Base-by-base conservation (phyloP, 2,329 filamentous ascomycete species). In the Alternaria viburni region DNA sequence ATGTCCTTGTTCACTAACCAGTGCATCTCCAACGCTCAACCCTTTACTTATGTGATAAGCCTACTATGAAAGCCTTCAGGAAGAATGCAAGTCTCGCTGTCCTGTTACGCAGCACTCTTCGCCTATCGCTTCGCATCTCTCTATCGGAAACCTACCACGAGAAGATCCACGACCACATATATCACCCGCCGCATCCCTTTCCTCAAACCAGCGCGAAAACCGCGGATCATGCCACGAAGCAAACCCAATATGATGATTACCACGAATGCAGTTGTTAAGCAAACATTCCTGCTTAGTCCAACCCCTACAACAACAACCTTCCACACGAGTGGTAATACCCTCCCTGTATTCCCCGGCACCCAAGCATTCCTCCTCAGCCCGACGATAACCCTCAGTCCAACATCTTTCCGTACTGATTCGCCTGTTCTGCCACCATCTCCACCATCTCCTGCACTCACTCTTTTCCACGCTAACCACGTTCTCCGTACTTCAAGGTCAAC, bases 301-400 rank as follows among this genome's bases (percentile, higher is more conserved):
- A 62, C 43, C 5, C 49, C 60, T 4, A 49, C 60, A 3, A 36
- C 26, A 13, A 41, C 36, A 19, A 50, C 6, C 25, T 54, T 62
- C 15, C 21, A 19, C 21, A n/a, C 36, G 10, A 26, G n/a, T 1
- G 5, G 6, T 13, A 15, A 15, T 15, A 43, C 23, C 11, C 32
- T 54, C 15, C 30, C 32, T n/a, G 19, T 10, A 3, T 19, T n/a
- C 9, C 19, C 51, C 5, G 12, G 28, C 3, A 6, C 7, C 12
- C 59, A 54, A 17, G 50, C 43, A 10, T 62, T 62, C 6, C 50
- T 62, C 6, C 32, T 59, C 25, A 62, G 60, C n/a, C 56, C 56
- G 12, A 62, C 30, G n/a, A 4, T 57, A 36, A 36, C 19, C 1
- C 13, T 17, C 1, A 49, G 56, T 0, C 43, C 36, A 36, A 41